Base-by-base conservation (phyloP, 805 yeast genomes). In the Candida alai region DNA sequence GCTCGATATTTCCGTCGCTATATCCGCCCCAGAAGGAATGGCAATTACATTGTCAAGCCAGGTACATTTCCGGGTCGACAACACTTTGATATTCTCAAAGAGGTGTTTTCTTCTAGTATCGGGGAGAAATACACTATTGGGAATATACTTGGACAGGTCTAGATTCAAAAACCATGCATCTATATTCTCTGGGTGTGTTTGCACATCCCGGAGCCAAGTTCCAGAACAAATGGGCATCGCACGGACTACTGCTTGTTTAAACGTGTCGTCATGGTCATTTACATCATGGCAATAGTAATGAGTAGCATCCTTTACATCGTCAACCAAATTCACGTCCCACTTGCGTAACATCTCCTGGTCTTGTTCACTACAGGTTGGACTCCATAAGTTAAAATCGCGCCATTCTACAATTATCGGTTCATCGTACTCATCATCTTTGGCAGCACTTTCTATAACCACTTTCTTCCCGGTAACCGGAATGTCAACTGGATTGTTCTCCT, bases 161-260 rank as follows among this genome's bases (percentile, higher is more conserved):
- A 45, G 28, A 12, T 39, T 19, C 11, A 45, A 24, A 16, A 55
- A 43, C 65, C 65, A 60, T 6, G 32, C 24, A 3, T 35, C 40
- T 6, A 51, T 42, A 23, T 41, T 35, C 6, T 45, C 30, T 1
- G 36, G 32, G n/a, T n/a, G n/a, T n/a, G n/a, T n/a, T n/a, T n/a
- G n/a, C n/a, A n/a, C n/a, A n/a, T n/a, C n/a, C n/a, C n/a, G n/a
- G n/a, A n/a, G n/a, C n/a, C n/a, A n/a, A n/a, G n/a, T n/a, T n/a
- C n/a, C n/a, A n/a, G n/a, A n/a, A n/a, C 62, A 41, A 4, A 62
- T 37, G 4, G 68, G 63, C 3, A 58, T 29, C 1, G 54, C 61
- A 12, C 55, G 42, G 45, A 54, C 51, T 19, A 61, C 37, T 4
- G 63, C 54, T 13, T 51, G 35, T 20, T 45, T 48, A n/a, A 52